A percentile compares a stretch with the other conserved stretches of the same genome.
Conservation (phyloP, 192 early-diverging fungal genomes). For the Dissophora globulifera region DNA sequence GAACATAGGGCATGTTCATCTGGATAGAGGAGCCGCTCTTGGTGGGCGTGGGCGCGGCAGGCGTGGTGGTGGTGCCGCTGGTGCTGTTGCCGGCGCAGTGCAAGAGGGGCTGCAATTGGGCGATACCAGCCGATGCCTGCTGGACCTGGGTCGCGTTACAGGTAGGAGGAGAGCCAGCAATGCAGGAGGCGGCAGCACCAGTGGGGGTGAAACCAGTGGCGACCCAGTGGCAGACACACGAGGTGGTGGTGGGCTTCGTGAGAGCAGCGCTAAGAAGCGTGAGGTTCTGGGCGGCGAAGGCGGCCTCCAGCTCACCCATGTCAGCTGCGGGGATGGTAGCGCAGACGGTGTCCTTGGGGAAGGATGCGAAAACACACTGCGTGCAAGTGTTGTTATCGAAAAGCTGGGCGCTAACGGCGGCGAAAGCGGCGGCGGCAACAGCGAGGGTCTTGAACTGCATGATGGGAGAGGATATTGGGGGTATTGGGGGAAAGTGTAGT, state of each 20-base stretch:
- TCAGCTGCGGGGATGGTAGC: conserved; percentile 10
- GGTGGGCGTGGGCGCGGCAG: background rate
- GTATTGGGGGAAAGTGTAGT: background rate
- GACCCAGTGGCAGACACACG: conserved; percentile 41
- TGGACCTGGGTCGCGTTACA: conserved; percentile 22
- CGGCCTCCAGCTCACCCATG: background rate
- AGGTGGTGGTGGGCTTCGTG: conserved; percentile 4
- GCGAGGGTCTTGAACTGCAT: conserved; percentile 55
- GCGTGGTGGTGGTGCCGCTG: background rate
- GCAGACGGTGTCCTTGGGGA: conserved; percentile 33
- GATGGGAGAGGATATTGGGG: background rate
- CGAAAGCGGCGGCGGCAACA: conserved; percentile 41
- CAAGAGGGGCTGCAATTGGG: background rate
- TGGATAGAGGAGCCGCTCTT: background rate
- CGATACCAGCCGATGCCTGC: background rate
- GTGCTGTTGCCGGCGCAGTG: conserved; percentile 10
- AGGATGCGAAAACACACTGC: conserved; percentile 22
- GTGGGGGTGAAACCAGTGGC: conserved; percentile 5
- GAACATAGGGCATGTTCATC: conserved; percentile 37
- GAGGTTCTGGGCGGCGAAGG: conserved; percentile 3
- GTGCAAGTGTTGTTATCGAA: conserved; percentile 38
- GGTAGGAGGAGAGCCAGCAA: conserved; percentile 3
- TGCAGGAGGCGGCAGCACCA: conserved; percentile 25
- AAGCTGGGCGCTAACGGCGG: conserved; percentile 25
- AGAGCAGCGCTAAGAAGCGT: background rate